Percentiles rank a stretch among this genome's conserved stretches.
Evolutionary conservation across 140 eudicot species (phyloP).

Genomic region (Oenanthe javanica): DNA sequence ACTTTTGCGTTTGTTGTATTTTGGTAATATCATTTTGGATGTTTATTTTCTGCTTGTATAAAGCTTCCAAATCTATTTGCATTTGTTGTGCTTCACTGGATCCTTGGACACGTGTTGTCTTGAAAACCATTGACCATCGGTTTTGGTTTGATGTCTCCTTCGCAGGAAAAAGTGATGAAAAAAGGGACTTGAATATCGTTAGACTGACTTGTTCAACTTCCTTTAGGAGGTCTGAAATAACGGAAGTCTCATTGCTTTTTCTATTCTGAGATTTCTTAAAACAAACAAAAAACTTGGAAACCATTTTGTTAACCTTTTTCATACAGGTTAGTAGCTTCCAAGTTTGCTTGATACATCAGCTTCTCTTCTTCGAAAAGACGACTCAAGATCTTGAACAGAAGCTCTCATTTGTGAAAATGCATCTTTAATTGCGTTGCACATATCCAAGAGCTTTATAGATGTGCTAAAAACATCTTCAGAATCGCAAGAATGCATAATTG

Average conservation of each 20-base stretch:
- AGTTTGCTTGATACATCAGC: slow-evolving; percentile 17
- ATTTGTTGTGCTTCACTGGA: background rate
- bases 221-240: background rate
- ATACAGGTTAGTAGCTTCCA: slow-evolving; percentile 15
- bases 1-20: background rate
- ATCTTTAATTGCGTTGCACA: slow-evolving; percentile 15
- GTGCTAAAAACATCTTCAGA: slow-evolving; percentile 15
- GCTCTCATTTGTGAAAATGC: slow-evolving; percentile 12
- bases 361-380: slow-evolving; percentile 22
- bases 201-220: slow-evolving; percentile 19
- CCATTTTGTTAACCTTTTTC: slow-evolving; percentile 17
- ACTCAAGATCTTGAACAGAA: slow-evolving; percentile 23
- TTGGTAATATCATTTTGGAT: too few relatives aligned
- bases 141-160: slow-evolving; percentile 13
- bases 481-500: slow-evolving; percentile 3
- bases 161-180: slow-evolving; percentile 2
- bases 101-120: background rate
- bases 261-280: background rate
- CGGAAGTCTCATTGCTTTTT: background rate
- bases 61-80: too few relatives aligned
- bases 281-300: slow-evolving; percentile 12
- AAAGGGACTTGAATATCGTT: slow-evolving; percentile 14
- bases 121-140: slow-evolving; percentile 5
- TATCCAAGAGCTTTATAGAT: slow-evolving; percentile 21
- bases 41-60: too few relatives aligned